Evolutionary conservation across 495 filamentous ascomycete genomes (phyloP), one percentile per base, ranked within the genome.

Genomic region (Mycothermus thermophilus): DNA sequence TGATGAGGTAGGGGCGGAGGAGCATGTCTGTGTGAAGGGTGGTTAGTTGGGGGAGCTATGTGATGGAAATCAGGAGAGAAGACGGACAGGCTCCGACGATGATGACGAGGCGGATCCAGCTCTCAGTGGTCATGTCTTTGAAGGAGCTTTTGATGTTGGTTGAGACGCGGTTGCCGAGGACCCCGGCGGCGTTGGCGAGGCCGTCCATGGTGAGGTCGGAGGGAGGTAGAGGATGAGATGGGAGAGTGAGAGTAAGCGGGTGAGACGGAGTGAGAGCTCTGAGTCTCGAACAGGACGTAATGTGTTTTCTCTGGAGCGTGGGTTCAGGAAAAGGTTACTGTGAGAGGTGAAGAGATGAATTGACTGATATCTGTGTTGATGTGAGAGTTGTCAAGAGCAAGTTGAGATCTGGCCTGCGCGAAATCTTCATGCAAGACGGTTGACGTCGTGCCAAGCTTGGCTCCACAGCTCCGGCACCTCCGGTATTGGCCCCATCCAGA

Each of bases 1-100:
- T 70, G 42, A 67, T 54, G 34, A 83, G 59, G 47, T 75, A 79
- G 0, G 78, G 76, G 3, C 79, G 68, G n/a, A 83, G 39, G 11
- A 83, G 55, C 38, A 72, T 27, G 57, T 83, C 83, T 47, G 59
- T 62, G 30, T 4, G 5, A 5, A 25, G 4, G 3, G 28, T 8
- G 0, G 22, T 38, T n/a, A 38, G 37, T 30, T 25, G 2, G 12
- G 7, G 25, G 18, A 8, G 11, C 5, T 17, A 5, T 21, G 1
- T 10, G 13, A 36, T 14, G 15, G 2, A 16, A 8, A 17, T 14
- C 8, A 7, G 6, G 34, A 0, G 27, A 12, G 19, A 13, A n/a
- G 2, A 42, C 52, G 32, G 13, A 55, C 52, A 55, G 9, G 46
- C 41, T 14, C 76, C 59, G 10, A 76, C 71, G 31, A 78, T 62